phyloP scores from a whole-genome alignment of 75 land plant genomes.

The Pinus albicaulis region DNA sequence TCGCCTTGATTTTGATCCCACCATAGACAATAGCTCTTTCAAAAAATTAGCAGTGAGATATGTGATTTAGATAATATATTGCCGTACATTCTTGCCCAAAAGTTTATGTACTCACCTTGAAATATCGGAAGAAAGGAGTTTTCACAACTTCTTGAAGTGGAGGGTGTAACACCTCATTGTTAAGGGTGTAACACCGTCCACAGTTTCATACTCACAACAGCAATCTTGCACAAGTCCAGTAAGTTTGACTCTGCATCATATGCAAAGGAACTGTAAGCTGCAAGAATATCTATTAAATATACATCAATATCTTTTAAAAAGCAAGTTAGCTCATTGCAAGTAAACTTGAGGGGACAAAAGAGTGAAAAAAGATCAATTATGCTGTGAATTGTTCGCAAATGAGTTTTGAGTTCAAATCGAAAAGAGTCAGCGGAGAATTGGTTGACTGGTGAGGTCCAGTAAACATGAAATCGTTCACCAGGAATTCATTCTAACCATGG shows the following conservation, averaged over 20 bases:
- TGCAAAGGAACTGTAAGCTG: neutral
- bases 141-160: conserved; percentile 71
- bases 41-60: neutral
- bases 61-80: neutral
- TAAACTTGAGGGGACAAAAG: too few species aligned
- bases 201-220: conserved; percentile 90
- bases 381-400: too few species aligned
- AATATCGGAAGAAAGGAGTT: conserved; percentile 89
- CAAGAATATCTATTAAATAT: too few species aligned
- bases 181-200: conserved; percentile 63
- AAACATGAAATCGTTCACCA: too few species aligned
- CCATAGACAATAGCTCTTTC: too few species aligned
- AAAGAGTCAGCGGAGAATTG: neutral
- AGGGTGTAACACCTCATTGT: conserved; percentile 64
- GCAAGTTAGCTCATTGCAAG: too few species aligned
- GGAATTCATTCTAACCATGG: too few species aligned
- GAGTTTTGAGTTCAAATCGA: neutral
- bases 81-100: neutral
- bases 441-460: neutral
- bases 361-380: too few species aligned
- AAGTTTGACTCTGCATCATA: conserved; percentile 35
- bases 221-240: conserved; percentile 86
- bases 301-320: too few species aligned
- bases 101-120: conserved; percentile 48
- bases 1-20: too few species aligned